Conservation (phyloP, 106 monocot genomes). For the Allium fistulosum region DNA sequence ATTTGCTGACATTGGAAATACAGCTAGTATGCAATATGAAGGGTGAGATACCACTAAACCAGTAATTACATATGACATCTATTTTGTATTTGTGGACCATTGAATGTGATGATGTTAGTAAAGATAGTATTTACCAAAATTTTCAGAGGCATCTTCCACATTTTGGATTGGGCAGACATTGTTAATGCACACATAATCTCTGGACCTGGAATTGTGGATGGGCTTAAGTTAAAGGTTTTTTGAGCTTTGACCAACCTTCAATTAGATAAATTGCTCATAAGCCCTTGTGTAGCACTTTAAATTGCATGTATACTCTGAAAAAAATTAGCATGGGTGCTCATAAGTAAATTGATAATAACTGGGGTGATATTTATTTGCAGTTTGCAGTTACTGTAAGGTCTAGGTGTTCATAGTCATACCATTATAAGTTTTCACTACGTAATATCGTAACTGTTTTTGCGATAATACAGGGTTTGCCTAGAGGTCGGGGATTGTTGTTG, state of each 20-base stretch:
- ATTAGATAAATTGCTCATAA: not conserved
- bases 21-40: conserved; percentile 99
- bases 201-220: conserved; percentile 98
- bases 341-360: not conserved
- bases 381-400: not conserved
- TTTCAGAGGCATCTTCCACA: conserved; percentile 82
- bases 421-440: not conserved
- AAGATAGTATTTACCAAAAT: not conserved
- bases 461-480: conserved; percentile 61
- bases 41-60: conserved; percentile 51
- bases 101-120: not conserved
- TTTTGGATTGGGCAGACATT: conserved; percentile 98
- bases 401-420: not conserved
- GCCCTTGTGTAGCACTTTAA: not conserved
- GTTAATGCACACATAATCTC: conserved; percentile 93
- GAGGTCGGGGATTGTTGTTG: conserved; percentile 66
- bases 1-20: conserved; percentile 99
- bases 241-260: not conserved
- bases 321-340: not conserved
- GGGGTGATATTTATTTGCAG: not conserved
- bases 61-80: not conserved
- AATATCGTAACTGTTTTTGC: too few species aligned
- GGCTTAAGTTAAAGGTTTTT: conserved; percentile 83
- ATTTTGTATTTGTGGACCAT: not conserved
- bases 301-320: not conserved